Evolutionary conservation across 805 yeast genomes (phyloP), one percentile per base, ranked within the genome.

Genomic region (Jamesozyma hellenica): DNA sequence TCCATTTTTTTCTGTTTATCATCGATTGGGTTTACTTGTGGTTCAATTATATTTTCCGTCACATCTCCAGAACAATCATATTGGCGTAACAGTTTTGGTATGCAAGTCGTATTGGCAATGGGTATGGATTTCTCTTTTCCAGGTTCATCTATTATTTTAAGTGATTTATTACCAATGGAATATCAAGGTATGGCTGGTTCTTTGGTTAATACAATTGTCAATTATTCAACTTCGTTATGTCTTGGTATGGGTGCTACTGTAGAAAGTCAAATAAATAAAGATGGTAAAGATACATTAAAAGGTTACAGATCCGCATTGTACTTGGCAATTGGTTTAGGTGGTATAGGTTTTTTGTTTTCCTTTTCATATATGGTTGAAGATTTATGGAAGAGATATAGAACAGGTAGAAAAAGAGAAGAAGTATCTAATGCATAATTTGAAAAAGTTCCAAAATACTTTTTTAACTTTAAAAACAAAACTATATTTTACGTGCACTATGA

Each of bases 111-210:
- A 7, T 61, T 75, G 4, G 70, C 77, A 6, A 78, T 77, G 67
- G 94, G 86, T 3, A 81, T 82, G 88, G 90, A 82, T 55, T 63
- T 78, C 53, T 75, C 83, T 25, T 82, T 81, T 56, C 90, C 92
- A 0, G 79, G 88, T 1, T 77, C 83, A 0, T 74, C 86, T 0
- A 66, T 82, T 34, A 68, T 79, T 11, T 56, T 82, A 34, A 71
- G 80, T 8, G 77, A 76, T 43, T 62, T 62, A 37, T 61, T 82
- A 27, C 87, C 90, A 0, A 56, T 66, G 36, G 65, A 71, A 42
- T 75, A 77, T 48, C 90, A 82, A 59, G 92, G 90, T 6, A 74
- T 79, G 70, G 87, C 87, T 0, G 87, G 85, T 0, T 78, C 86
- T 0, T 61, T 82, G 35, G 78, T 81, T 5, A 70, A 79, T 18